These are phyloP conservation scores for Fusarium nygamai DNA, from an alignment of 2,329 filamentous ascomycete species.

Conservation along the genomic window DNA sequence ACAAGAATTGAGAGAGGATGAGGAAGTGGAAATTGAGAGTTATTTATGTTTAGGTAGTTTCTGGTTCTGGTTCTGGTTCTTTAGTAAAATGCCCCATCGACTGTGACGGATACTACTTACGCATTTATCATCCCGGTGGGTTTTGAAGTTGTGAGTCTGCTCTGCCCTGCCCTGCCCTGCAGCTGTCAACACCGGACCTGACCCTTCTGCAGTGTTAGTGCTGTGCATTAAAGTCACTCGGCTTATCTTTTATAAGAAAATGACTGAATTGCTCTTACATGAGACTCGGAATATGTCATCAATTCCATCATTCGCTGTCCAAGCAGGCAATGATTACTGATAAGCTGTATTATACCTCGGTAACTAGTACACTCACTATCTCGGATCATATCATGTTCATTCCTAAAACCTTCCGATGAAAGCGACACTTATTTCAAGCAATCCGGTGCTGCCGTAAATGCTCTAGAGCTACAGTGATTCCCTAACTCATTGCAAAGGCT, in stretches of 20 bases:
- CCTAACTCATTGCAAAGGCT: background rate
- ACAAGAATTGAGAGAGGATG: background rate
- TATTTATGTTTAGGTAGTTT: constrained; percentile 12
- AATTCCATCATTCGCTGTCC: background rate
- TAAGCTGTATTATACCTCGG: background rate
- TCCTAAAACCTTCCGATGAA: background rate
- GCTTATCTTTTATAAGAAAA: background rate
- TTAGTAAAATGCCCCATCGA: constrained; percentile 25
- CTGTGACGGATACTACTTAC: constrained; percentile 38
- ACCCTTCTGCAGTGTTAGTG: background rate
- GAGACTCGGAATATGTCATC: background rate
- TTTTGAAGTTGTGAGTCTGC: constrained; percentile 8
- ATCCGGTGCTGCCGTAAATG: background rate
- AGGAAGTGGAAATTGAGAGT: background rate
- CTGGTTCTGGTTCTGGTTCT: constrained; percentile 15
- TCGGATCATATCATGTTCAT: background rate
- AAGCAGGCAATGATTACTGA: background rate
- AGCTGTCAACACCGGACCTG: background rate
- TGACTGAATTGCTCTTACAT: background rate
- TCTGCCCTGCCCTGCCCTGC: background rate
- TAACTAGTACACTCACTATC: background rate
- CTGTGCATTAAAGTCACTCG: background rate
- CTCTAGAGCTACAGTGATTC: background rate
- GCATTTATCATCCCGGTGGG: constrained; percentile 36
- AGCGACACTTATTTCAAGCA: background rate